phyloP scores from a whole-genome alignment of 805 yeast species.

The Groenewaldozyma tartarivorans region DNA sequence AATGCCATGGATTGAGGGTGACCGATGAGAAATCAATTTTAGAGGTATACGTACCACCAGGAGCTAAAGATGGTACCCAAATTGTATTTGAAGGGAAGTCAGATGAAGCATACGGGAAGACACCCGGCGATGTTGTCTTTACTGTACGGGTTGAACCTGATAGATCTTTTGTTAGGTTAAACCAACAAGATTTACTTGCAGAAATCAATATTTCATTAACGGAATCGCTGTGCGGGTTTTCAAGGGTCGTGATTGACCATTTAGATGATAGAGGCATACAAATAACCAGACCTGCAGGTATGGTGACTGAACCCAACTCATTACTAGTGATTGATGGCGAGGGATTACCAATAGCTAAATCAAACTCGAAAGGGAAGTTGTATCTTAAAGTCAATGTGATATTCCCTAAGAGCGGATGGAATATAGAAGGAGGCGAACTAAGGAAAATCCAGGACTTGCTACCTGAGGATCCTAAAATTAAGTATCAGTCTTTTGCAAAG shows the following conservation, averaged over 20 bases:
- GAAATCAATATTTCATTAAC: constrained; percentile 52
- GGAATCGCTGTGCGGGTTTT: constrained; percentile 81
- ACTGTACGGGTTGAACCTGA: constrained; percentile 44
- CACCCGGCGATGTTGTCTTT: constrained; percentile 71
- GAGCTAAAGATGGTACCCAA: constrained; percentile 53
- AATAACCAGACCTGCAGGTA: constrained; percentile 58
- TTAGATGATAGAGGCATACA: constrained; percentile 70
- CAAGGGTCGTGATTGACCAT: constrained; percentile 52
- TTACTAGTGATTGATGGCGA: constrained; percentile 53
- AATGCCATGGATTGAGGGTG: constrained; percentile 58
- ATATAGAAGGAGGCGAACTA: constrained; percentile 57
- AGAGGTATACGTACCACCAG: constrained; percentile 69
- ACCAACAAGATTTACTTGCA: constrained; percentile 45
- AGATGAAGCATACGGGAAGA: constrained; percentile 62
- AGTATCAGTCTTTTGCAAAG: constrained; percentile 10
- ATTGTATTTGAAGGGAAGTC: constrained; percentile 60
- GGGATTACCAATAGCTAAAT: constrained; percentile 83
- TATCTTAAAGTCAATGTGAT: constrained; percentile 62
- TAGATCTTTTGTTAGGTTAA: constrained; percentile 42
- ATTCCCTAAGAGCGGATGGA: constrained; percentile 84
- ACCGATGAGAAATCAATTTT: constrained; percentile 58
- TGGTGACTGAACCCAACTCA: constrained; percentile 69
- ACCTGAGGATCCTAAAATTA: constrained; percentile 15
- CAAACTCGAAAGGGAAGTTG: constrained; percentile 51
- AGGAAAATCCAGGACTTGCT: constrained; percentile 18